Evolutionary conservation across 805 yeast genomes (phyloP), one percentile per base, ranked within the genome.

Genomic region (Kuraishia molischiana): DNA sequence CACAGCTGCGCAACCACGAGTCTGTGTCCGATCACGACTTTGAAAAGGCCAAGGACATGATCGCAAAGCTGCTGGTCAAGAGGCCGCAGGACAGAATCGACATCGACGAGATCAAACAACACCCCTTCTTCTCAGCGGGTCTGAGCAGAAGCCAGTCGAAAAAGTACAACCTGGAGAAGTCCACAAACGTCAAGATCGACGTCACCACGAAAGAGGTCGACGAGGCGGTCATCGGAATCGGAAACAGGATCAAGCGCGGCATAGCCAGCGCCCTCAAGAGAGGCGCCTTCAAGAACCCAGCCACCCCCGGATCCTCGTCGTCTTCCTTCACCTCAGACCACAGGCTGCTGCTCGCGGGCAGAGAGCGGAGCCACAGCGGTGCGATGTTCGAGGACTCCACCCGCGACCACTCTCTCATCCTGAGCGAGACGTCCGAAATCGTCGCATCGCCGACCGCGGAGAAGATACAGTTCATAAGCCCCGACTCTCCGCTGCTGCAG

Each of bases 151-250:
- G 43, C 1, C 54, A 57, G 29, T 43, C 57, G 11, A 44, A 43
- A 30, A 49, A 53, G 32, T 59, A 57, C 38, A 44, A 46, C 3
- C 34, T 52, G 3, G 52, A 52, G 35, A 56, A 58, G 58, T 44
- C 45, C 20, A 49, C 41, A 15, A 49, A 48, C 9, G 57, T 51
- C 61, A 72, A 66, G 48, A 77, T 80, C 36, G 70, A 71, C 28
- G 79, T 82, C 5, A 67, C 80, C 2, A 70, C 66, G 34, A 79
- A 78, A 40, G 95, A 86, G 42, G 69, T 84, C 5, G 72, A 77
- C 44, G 72, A 76, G 43, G 95, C 95, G 1, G 86, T 86, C 3
- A 70, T 79, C 26, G 95, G 95, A n/a, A 69, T 86, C 35, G 89
- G 87, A 5, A 70, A 75, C 36, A 67, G 79, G 38, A 66, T 85